Evolutionary conservation across 148 eudicot genomes (phyloP), one percentile per base, ranked within the genome.

Genomic region (Persicaria tinctoria): DNA sequence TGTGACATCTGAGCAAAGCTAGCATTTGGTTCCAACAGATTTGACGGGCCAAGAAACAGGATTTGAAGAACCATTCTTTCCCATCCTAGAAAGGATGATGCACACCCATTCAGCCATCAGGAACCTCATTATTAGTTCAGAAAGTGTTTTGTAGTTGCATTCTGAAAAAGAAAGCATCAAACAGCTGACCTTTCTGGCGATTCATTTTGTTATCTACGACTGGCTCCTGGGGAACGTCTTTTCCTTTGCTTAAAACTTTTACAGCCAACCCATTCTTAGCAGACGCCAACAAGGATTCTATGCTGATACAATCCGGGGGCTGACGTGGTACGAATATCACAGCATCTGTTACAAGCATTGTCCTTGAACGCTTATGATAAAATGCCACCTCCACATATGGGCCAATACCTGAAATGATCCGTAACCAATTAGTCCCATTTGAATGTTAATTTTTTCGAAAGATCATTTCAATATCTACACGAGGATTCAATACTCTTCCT

Each of bases 31-130:
- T 96, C 99, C 80, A 96, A 79, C 74, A 96, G 86, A 85, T 96
- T 92, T 51, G 97, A 92, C 13, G 99, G 99, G 54, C 99, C 99
- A 62, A 96, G 92, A 78, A 96, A 96, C 82, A 96, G 82, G 70
- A 96, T 96, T 79, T 96, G 99, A 53, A 96, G 97, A 79, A 96
- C 99, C 99, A 96, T 96, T 88, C 99, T 88, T 75, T 92, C 97
- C 99, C 99, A 96, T 55, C 99, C 99, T 96, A 87, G 41, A 71
- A 50, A 71, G 5, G 47, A 71, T 46, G 18, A 17, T 17, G 9
- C 32, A 3, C 12, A 12, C 9, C 4, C 44, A 63, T 32, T 66
- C 70, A 66, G 38, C 32, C 69, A 23, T 63, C 69, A 63, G n/a
- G 38, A 63, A 63, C 69, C 69, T 63, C 46, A 38, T 14, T 63